Evolutionary conservation across 1,139 yeast genomes (phyloP).

Genomic region (Casaregolazyma lundiana): DNA sequence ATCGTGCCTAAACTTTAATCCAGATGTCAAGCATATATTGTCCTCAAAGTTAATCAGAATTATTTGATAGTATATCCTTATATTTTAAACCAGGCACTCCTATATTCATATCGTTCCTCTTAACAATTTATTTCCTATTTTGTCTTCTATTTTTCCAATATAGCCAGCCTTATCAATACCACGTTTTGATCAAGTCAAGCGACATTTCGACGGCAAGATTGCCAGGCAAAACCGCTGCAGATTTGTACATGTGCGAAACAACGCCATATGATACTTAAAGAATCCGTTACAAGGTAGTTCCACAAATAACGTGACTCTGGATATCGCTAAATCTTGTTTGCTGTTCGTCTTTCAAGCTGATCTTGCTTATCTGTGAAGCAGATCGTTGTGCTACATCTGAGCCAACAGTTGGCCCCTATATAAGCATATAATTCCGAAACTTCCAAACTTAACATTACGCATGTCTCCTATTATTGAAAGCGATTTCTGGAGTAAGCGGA

Average conservation of each 20-base stretch:
- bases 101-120: no score
- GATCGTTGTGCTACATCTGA: no score
- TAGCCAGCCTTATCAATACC: not conserved
- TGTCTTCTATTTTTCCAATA: not conserved
- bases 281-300: no score
- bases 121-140: not conserved
- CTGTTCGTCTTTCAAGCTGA: not conserved
- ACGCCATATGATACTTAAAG: no score
- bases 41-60: no score
- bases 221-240: not conserved
- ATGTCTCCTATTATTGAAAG: constrained; percentile 1
- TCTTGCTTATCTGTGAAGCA: not conserved
- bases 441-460: not conserved
- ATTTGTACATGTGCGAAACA: no score
- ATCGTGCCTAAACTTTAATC: no score
- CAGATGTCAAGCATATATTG: no score
- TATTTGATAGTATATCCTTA: no score
- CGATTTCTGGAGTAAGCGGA: constrained; percentile 17
- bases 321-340: not conserved
- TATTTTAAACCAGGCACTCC: no score
- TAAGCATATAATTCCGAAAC: not conserved
- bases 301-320: no score
- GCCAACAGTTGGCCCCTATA: not conserved
- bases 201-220: not conserved
- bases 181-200: not conserved